Percentiles rank a stretch among this genome's conserved stretches.
Evolutionary conservation across 192 early-diverging fungal genomes (phyloP).

Genomic region (Podila verticillata): DNA sequence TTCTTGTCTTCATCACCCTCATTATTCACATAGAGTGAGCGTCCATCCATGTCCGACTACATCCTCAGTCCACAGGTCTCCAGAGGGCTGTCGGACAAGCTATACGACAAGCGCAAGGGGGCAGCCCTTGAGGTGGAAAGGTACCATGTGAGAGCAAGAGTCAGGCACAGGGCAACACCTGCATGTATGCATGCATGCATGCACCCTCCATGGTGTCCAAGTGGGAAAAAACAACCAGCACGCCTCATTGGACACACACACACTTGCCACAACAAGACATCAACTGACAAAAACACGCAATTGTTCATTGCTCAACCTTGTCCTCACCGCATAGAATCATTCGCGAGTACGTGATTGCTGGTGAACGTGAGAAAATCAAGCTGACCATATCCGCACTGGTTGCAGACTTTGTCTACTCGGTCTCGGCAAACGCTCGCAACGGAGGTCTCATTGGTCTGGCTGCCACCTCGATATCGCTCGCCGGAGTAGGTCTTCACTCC

Average conservation of each 20-base stretch:
- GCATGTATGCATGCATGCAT: not conserved
- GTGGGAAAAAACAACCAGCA: not conserved
- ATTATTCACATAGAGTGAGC: not conserved
- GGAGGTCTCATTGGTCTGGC: constrained; percentile 96
- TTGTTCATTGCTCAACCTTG: not conserved
- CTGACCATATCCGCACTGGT: constrained; percentile 81
- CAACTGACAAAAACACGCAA: not conserved
- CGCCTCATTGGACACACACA: no score
- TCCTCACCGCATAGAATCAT: constrained; percentile 61
- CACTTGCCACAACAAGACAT: no score
- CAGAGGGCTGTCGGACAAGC: constrained; percentile 84
- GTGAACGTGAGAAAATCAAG: constrained; percentile 69
- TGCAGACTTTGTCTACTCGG: constrained; percentile 89
- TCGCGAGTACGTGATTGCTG: constrained; percentile 63
- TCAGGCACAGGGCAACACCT: not conserved
- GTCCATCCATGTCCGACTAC: constrained; percentile 46
- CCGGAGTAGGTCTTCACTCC: constrained; percentile 58
- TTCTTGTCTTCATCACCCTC: not conserved
- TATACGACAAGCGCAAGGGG: constrained; percentile 94
- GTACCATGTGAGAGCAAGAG: constrained; percentile 35
- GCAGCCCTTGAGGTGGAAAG: constrained; percentile 94
- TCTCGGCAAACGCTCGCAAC: constrained; percentile 84
- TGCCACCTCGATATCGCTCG: constrained; percentile 87
- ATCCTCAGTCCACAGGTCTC: constrained; percentile 64
- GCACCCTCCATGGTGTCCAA: not conserved